A percentile compares a stretch with the other conserved stretches of the same genome.
These are phyloP conservation scores for Fusarium sp. DNA, from an alignment of 2,329 filamentous ascomycete genomes.

Conservation along the genomic window DNA sequence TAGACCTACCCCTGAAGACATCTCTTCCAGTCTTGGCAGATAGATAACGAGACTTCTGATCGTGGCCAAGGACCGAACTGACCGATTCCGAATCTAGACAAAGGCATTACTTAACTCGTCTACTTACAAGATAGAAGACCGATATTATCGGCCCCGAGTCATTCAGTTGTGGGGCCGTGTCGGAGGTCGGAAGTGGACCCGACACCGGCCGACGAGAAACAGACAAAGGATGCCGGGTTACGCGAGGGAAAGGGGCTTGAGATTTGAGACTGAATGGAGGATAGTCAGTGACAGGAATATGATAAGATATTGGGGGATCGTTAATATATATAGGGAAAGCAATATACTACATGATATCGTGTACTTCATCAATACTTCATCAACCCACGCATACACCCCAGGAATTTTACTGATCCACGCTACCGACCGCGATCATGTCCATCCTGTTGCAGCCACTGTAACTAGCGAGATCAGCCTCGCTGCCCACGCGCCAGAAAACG, in stretches of 20 bases:
- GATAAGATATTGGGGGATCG: neutral
- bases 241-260: neutral
- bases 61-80: neutral
- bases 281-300: neutral
- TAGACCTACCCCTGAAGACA: neutral
- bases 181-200: neutral
- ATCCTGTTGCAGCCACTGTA: neutral
- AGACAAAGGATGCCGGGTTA: neutral
- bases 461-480: neutral
- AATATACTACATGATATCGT: neutral
- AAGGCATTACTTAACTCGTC: neutral
- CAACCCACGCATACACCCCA: neutral
- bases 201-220: neutral
- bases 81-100: rapidly evolving
- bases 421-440: neutral
- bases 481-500: neutral
- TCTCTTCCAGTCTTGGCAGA: neutral
- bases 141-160: neutral
- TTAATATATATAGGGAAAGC: neutral
- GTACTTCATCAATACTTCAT: neutral
- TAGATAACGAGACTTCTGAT: neutral
- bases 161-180: neutral
- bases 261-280: neutral
- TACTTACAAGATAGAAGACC: neutral
- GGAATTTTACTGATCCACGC: neutral